Evolutionary conservation across 371 early-diverging fungal genomes (phyloP).

Genomic region (Dichotomocladium elegans): DNA sequence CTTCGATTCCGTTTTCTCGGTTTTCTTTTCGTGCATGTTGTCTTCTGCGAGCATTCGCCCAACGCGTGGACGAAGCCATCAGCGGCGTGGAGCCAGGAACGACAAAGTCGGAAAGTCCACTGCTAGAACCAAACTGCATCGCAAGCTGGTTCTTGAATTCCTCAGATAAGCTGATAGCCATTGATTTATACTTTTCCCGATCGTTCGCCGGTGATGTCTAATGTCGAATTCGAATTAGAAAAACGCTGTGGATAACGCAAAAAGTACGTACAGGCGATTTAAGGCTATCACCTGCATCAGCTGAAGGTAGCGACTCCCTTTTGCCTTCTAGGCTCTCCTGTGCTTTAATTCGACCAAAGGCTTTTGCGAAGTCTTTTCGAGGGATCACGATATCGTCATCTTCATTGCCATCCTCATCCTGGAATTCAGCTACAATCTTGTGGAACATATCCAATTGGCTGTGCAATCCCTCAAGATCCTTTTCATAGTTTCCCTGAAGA

Average conservation of each 20-base stretch:
- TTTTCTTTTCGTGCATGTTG: conserved; percentile 11
- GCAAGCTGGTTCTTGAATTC: conserved; percentile 44
- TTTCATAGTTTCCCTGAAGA: conserved; percentile 61
- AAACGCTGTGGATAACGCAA: neutral
- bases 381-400: conserved; percentile 25
- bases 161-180: conserved; percentile 39
- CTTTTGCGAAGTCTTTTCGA: conserved; percentile 28
- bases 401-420: conserved; percentile 40
- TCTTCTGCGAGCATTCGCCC: conserved; percentile 26
- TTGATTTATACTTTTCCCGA: conserved; percentile 29
- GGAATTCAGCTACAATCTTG: conserved; percentile 50
- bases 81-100: conserved; percentile 38
- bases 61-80: conserved; percentile 43
- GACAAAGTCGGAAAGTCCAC: conserved; percentile 36
- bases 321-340: conserved; percentile 41
- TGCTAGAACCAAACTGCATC: conserved; percentile 42
- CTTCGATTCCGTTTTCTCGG: neutral
- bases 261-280: neutral
- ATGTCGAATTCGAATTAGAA: neutral
- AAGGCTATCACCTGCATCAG: neutral
- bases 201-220: conserved; percentile 6
- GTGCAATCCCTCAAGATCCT: conserved; percentile 65
- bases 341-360: conserved; percentile 35
- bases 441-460: conserved; percentile 69
- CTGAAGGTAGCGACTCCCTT: conserved; percentile 1